Percentiles rank a stretch among this genome's conserved stretches.
Evolutionary conservation across 2,329 filamentous ascomycete genomes (phyloP).

Genomic region (Polytolypa hystricis): DNA sequence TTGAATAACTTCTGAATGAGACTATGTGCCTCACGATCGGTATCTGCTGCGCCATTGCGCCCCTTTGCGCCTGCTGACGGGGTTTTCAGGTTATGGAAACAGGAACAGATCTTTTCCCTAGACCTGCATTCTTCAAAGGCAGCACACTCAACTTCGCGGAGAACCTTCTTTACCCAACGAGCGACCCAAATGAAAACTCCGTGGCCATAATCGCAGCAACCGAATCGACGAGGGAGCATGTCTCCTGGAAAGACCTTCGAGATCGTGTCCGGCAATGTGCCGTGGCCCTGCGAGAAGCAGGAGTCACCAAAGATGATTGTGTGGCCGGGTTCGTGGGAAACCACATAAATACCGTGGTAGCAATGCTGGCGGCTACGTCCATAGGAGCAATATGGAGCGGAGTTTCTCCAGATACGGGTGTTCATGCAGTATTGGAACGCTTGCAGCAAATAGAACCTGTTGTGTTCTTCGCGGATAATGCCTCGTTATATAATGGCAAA

Average conservation of each 20-base stretch:
- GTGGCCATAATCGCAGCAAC: conserved; percentile 71
- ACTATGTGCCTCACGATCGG: too few relatives aligned
- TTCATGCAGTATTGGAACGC: conserved; percentile 80
- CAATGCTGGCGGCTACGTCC: conserved; percentile 73
- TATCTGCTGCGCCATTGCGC: too few relatives aligned
- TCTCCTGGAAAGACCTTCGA: conserved; percentile 71
- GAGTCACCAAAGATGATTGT: conserved; percentile 51
- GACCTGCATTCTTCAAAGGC: conserved; percentile 73
- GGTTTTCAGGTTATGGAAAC: conserved; percentile 60
- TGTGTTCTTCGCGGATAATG: conserved; percentile 78
- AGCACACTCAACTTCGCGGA: conserved; percentile 84
- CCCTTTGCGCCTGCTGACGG: too few relatives aligned
- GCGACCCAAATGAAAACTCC: conserved; percentile 45
- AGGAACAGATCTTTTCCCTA: conserved; percentile 65
- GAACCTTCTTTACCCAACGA: conserved; percentile 73
- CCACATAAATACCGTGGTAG: conserved; percentile 73
- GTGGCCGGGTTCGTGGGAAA: conserved; percentile 75
- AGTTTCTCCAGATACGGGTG: conserved; percentile 83
- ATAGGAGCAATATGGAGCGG: conserved; percentile 87
- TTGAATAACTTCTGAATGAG: too few relatives aligned
- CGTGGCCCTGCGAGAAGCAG: conserved; percentile 55
- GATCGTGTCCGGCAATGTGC: conserved; percentile 66
- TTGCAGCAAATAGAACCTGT: conserved; percentile 74
- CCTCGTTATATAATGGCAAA: conserved; percentile 82
- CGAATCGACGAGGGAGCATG: conserved; percentile 54